Evolutionary conservation across 2,329 filamentous ascomycete genomes (phyloP).

Genomic region (Podosphaera xanthii): DNA sequence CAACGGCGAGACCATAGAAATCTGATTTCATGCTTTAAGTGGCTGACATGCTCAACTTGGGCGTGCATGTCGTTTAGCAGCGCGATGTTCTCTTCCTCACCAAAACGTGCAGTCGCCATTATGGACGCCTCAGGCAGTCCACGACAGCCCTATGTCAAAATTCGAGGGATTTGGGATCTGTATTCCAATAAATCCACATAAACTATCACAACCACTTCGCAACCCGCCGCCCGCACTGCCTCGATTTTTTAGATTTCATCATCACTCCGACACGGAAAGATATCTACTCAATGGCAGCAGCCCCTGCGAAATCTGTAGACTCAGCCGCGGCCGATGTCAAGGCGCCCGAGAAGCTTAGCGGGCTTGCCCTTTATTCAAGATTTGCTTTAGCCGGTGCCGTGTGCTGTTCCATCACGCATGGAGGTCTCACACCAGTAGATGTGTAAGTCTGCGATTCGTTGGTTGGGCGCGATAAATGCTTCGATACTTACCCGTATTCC

Average conservation of each 20-base stretch:
- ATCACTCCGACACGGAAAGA: not conserved
- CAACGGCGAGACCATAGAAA: not conserved
- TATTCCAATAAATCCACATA: not conserved
- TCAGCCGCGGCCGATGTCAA: conserved; percentile 16
- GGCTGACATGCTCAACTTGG: no score
- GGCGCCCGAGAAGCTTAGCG: conserved; percentile 27
- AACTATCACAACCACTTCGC: not conserved
- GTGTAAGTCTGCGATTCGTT: conserved; percentile 47
- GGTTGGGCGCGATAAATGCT: conserved; percentile 1
- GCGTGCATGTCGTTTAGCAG: no score
- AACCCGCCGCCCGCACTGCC: not conserved
- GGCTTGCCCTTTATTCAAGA: conserved; percentile 65
- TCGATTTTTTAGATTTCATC: not conserved
- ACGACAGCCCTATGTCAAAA: not conserved
- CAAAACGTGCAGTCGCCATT: no score
- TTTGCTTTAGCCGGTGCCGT: conserved; percentile 94
- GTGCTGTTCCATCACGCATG: conserved; percentile 97
- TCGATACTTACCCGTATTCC: conserved; percentile 4
- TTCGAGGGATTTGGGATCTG: not conserved
- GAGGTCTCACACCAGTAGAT: conserved; percentile 90
- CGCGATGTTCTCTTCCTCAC: no score
- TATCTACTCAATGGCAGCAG: conserved; percentile 1
- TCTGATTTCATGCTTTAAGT: not conserved
- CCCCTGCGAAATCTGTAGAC: conserved; percentile 11
- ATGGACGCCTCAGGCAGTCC: not conserved